Percentiles rank a stretch among this genome's conserved stretches.
Conservation (phyloP, 2,329 filamentous ascomycete species). For the Aspergillus novofumigatus region DNA sequence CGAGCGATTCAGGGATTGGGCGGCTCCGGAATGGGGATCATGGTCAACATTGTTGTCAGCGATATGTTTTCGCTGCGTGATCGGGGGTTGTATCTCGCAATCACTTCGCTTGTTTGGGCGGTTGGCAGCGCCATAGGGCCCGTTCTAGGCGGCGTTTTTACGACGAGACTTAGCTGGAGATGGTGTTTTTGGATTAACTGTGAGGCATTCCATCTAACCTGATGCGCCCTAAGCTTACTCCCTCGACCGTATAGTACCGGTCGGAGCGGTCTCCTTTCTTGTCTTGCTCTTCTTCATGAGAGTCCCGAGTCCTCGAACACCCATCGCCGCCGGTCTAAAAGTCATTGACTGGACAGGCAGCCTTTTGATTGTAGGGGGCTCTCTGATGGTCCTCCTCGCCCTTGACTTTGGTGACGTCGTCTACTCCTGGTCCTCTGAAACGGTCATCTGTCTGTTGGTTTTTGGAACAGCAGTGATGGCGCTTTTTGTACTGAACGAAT, state of each 20-base stretch:
- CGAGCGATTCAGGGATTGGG: slow-evolving; percentile 40
- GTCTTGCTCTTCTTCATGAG: not conserved
- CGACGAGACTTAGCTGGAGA: slow-evolving; percentile 19
- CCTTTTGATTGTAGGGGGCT: not conserved
- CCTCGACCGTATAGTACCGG: not conserved
- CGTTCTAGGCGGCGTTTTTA: slow-evolving; percentile 17
- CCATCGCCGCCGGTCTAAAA: not conserved
- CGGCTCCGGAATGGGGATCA: slow-evolving; percentile 39
- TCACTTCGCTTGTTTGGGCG: slow-evolving; percentile 37
- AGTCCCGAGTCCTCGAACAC: not conserved
- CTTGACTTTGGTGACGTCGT: slow-evolving; percentile 43
- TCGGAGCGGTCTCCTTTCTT: not conserved
- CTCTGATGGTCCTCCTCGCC: not conserved
- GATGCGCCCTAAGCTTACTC: not conserved
- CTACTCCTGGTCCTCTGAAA: slow-evolving; percentile 68
- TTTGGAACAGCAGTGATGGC: slow-evolving; percentile 60
- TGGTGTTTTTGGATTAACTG: slow-evolving; percentile 25
- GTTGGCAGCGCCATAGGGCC: slow-evolving; percentile 39
- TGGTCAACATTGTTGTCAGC: slow-evolving; percentile 48
- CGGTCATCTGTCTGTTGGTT: slow-evolving; percentile 68
- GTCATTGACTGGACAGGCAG: not conserved
- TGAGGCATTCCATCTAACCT: not conserved
- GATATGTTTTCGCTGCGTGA: slow-evolving; percentile 51
- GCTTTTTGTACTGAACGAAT: slow-evolving; percentile 68
- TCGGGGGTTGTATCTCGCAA: slow-evolving; percentile 41